These are phyloP conservation scores for Lodderomyces beijingensis DNA, from an alignment of 1,139 yeast genomes.

Conservation along the genomic window DNA sequence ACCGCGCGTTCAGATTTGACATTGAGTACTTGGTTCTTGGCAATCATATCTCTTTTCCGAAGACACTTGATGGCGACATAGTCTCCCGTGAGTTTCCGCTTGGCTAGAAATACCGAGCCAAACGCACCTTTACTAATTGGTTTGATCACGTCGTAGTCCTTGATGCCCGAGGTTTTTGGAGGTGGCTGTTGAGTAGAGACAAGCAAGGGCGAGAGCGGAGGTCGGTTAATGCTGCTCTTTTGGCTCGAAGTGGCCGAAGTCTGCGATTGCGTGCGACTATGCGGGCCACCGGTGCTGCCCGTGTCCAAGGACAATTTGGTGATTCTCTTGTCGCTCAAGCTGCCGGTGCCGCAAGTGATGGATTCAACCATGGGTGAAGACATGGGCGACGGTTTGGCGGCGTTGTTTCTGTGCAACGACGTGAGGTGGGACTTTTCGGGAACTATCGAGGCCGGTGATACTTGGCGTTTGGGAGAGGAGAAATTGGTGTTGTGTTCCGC, in stretches of 20 bases:
- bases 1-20: slow-evolving; percentile 94
- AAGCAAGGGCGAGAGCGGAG: slow-evolving; percentile 79
- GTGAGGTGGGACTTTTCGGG: slow-evolving; percentile 49
- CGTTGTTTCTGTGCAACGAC: slow-evolving; percentile 48
- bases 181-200: slow-evolving; percentile 57
- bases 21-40: slow-evolving; percentile 92
- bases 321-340: slow-evolving; percentile 10
- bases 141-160: slow-evolving; percentile 84
- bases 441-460: slow-evolving; percentile 56
- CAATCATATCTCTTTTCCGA: slow-evolving; percentile 92
- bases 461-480: slow-evolving; percentile 50
- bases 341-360: slow-evolving; percentile 4
- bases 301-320: slow-evolving; percentile 14
- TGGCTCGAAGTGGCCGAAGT: slow-evolving; percentile 8
- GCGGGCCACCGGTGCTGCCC: slow-evolving; percentile 3
- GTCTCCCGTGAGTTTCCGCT: slow-evolving; percentile 83
- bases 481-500: slow-evolving; percentile 27
- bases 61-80: slow-evolving; percentile 94
- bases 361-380: slow-evolving; percentile 11
- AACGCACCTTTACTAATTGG: slow-evolving; percentile 98
- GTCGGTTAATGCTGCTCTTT: slow-evolving; percentile 28
- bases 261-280: slow-evolving; percentile 5
- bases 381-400: slow-evolving; percentile 11
- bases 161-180: slow-evolving; percentile 65
- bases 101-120: slow-evolving; percentile 89